Evolutionary conservation across 768 basidiomycete species (phyloP), one percentile per base, ranked within the genome.

Genomic region (Mycena epipterygia): DNA sequence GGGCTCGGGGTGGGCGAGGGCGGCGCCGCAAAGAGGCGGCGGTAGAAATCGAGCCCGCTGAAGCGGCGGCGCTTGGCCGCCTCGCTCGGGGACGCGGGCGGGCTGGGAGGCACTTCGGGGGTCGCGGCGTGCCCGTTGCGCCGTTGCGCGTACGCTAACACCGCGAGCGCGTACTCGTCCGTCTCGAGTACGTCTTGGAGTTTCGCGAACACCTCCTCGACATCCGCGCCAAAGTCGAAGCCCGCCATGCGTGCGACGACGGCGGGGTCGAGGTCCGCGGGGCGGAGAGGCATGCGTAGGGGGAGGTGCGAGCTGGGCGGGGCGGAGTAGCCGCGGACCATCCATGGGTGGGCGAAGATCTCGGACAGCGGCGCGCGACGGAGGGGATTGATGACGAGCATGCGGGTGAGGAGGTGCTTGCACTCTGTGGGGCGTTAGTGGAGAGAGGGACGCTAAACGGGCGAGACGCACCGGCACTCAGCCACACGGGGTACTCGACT

Each of bases 401-500:
- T 99, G n/a, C 97, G 89, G 3, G 94, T 93, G 19, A 99, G 86
- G 3, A 99, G 83, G 74, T 95, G 91, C 79, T 98, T 98, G 86
- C 98, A 99, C 82, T 99, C 98, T 95, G 75, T 16, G 48, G 11
- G 23, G 23, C 2, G 75, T 74, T 5, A 27, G 23, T 64, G 33
- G 42, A 21, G 12, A 35, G 17, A 29, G 21, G 12, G 11, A 13
- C 2, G 33, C 42, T 4, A 6, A n/a, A 42, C 23, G 33, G 53
- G 30, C 2, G 19, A 56, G 39, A 56, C 91, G 76, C 79, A 96
- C 95, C 96, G 73, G 93, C 90, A 74, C 93, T 96, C 17, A 99
- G 85, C 98, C 98, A 99, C 3, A 95, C 94, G 0, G 97, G 97
- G 78, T 99, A 99, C 78, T 99, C 98, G 41, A 98, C 97, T 42